Evolutionary conservation across 176 grass and related monocot genomes (phyloP).

Genomic region (Pharus latifolius): DNA sequence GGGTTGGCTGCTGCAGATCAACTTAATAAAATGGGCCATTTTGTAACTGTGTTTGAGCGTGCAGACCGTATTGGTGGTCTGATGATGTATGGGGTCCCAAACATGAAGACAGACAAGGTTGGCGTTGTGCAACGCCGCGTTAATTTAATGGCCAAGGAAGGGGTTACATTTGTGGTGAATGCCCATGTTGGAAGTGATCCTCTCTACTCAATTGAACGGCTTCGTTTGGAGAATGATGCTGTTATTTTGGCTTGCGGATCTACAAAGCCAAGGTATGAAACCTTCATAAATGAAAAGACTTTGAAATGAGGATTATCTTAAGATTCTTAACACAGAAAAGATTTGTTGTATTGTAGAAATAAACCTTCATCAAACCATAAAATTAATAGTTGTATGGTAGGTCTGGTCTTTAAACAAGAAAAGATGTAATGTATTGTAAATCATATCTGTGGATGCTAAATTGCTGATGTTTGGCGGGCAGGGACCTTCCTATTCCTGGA

Average conservation of each 20-base stretch:
- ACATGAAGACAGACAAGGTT: conserved; percentile 98
- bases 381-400: no score
- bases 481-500: conserved; percentile 80
- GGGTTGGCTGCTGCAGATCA: conserved; percentile 95
- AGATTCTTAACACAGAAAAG: no score
- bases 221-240: conserved; percentile 63
- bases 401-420: no score
- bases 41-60: conserved; percentile 91
- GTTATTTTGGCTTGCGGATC: conserved; percentile 89
- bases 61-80: conserved; percentile 88
- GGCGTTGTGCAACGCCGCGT: conserved; percentile 81
- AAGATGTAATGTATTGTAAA: background rate
- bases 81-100: conserved; percentile 99
- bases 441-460: conserved; percentile 7
- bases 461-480: conserved; percentile 23
- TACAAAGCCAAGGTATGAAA: conserved; percentile 95
- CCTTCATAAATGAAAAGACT: background rate
- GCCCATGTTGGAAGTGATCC: conserved; percentile 72
- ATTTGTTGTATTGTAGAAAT: background rate
- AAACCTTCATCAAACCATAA: no score
- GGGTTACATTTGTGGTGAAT: conserved; percentile 89
- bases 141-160: conserved; percentile 87
- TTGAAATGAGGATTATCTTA: background rate
- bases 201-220: conserved; percentile 52
- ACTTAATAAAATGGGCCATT: conserved; percentile 97